phyloP scores from a whole-genome alignment of 352 stramenopile species.

The Pilasporangium apinafurcum region DNA sequence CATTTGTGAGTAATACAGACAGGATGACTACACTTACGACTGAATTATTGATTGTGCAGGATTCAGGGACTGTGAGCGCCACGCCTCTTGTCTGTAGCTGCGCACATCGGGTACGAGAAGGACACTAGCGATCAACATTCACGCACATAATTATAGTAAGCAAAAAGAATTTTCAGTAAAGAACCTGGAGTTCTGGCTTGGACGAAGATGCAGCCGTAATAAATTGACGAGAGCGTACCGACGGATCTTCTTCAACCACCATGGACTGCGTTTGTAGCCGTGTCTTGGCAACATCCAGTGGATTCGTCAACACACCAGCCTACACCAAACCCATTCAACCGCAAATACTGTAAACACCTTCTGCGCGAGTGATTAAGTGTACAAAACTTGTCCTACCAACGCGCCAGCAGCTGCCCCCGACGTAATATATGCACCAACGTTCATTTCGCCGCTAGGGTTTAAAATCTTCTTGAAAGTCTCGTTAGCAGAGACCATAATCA shows the following conservation, averaged over 20 bases:
- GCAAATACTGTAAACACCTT: neutral
- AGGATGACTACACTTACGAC: slow-evolving; percentile 22
- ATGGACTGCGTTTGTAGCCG: slow-evolving; percentile 93
- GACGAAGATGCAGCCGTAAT: slow-evolving; percentile 16
- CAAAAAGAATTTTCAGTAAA: slow-evolving; percentile 11
- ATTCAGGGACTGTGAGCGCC: slow-evolving; percentile 51
- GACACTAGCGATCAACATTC: slow-evolving; percentile 57
- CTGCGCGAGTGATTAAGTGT: too few species aligned
- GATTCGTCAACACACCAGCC: slow-evolving; percentile 91
- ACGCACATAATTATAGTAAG: slow-evolving; percentile 24
- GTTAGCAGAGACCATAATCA: slow-evolving; percentile 98
- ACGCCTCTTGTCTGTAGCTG: slow-evolving; percentile 63
- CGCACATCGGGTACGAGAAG: slow-evolving; percentile 62
- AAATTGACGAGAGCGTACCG: slow-evolving; percentile 34
- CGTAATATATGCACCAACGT: slow-evolving; percentile 89
- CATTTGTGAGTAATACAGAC: neutral
- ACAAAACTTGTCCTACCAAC: slow-evolving; percentile 51
- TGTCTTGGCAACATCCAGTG: slow-evolving; percentile 99
- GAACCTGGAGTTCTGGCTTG: slow-evolving; percentile 43
- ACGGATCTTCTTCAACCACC: slow-evolving; percentile 47
- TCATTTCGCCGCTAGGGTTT: slow-evolving; percentile 84
- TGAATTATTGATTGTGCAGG: slow-evolving; percentile 45
- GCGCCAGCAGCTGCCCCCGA: slow-evolving; percentile 92
- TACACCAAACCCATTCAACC: slow-evolving; percentile 4
- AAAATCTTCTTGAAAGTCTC: slow-evolving; percentile 95